phyloP scores from a whole-genome alignment of 1,284 basidiomycete genomes.

The Ustilago tritici region DNA sequence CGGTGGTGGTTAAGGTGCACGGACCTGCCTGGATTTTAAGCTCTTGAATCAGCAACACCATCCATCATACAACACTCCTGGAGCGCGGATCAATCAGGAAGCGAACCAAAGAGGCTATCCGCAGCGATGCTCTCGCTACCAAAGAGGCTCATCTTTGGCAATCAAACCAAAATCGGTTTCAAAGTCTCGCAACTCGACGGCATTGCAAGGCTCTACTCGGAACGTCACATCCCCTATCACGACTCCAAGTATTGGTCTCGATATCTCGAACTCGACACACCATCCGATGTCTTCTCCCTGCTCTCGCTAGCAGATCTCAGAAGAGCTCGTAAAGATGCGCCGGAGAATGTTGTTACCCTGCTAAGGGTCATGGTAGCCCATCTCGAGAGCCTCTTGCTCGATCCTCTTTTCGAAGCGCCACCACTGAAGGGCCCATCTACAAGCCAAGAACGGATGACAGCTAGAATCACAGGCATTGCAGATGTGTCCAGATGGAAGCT shows the following conservation, averaged over 20 bases:
- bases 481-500: conserved; percentile 39
- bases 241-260: conserved; percentile 64
- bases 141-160: conserved; percentile 48
- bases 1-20: conserved; percentile 14
- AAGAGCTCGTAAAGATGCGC: conserved; percentile 44
- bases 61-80: background rate
- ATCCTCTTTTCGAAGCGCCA: conserved; percentile 57
- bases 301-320: conserved; percentile 58
- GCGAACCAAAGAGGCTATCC: background rate
- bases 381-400: conserved; percentile 60
- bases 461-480: conserved; percentile 20
- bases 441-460: conserved; percentile 4
- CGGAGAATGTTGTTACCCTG: conserved; percentile 63
- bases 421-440: conserved; percentile 22
- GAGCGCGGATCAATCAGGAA: background rate
- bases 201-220: conserved; percentile 60
- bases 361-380: conserved; percentile 63
- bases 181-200: conserved; percentile 42
- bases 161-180: conserved; percentile 47
- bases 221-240: conserved; percentile 57
- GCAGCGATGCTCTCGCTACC: conserved; percentile 42
- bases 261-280: conserved; percentile 51
- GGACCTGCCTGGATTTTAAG: background rate
- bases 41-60: background rate
- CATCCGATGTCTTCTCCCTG: conserved; percentile 56